Conservation (phyloP, 352 stramenopile species). For the Pythium guiyangense region DNA sequence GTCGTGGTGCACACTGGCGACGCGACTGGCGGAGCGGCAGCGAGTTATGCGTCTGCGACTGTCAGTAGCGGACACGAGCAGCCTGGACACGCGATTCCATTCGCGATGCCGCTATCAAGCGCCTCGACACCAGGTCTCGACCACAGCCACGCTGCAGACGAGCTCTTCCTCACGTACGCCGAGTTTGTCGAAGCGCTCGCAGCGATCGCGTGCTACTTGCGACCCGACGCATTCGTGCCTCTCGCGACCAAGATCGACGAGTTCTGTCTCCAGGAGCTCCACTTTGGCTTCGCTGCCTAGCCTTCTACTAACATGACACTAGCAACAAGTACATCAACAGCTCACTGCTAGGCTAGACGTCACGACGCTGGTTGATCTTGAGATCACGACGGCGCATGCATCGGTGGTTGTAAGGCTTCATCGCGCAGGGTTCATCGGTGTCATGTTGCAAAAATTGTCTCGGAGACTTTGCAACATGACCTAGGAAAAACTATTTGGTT, state of each 20-base stretch:
- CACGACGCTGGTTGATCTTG: too few species aligned
- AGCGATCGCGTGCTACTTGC: constrained; percentile 55
- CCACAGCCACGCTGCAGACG: constrained; percentile 13
- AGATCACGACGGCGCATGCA: too few species aligned
- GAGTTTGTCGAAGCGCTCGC: constrained; percentile 59
- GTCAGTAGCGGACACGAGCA: not conserved
- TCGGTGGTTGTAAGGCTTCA: too few species aligned
- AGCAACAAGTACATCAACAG: too few species aligned
- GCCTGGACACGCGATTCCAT: not conserved
- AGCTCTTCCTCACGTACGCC: constrained; percentile 43
- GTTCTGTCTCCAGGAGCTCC: constrained; percentile 41
- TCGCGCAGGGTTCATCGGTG: too few species aligned
- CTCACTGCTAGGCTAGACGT: too few species aligned
- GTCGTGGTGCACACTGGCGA: constrained; percentile 15
- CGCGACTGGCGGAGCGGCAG: not conserved
- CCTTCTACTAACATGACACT: too few species aligned
- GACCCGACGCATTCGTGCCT: constrained; percentile 53
- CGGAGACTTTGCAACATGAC: too few species aligned
- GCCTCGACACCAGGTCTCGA: not conserved
- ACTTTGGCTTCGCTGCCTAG: constrained; percentile 6
- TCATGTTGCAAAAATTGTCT: too few species aligned
- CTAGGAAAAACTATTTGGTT: too few species aligned
- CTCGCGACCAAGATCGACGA: constrained; percentile 49
- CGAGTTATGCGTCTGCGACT: not conserved
- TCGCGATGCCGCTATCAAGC: not conserved